A percentile compares a stretch with the other conserved stretches of the same genome.
These are phyloP conservation scores for Pichia sp. DNA, from an alignment of 1,139 yeast species.

Conservation along the genomic window DNA sequence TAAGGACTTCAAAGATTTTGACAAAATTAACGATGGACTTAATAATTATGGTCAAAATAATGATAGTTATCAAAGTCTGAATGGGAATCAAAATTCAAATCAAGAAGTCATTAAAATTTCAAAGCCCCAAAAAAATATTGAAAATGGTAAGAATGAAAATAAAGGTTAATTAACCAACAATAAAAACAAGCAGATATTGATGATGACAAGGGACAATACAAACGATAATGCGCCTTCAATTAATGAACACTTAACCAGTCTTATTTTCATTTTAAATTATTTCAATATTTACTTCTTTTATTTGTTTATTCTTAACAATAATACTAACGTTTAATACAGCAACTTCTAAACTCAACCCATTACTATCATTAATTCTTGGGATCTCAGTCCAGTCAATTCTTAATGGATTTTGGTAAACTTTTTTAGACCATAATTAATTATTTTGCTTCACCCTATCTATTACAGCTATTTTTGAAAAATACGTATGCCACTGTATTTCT, in stretches of 20 bases:
- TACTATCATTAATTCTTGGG: conserved; percentile 8
- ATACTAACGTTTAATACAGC: conserved; percentile 10
- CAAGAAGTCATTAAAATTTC: background rate
- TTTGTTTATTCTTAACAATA: background rate
- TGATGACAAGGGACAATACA: background rate
- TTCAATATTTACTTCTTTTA: background rate
- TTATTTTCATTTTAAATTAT: background rate
- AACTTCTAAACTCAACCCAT: conserved; percentile 8
- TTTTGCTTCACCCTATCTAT: conserved; percentile 1
- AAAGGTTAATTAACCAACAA: background rate
- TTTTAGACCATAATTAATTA: background rate
- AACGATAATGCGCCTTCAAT: background rate
- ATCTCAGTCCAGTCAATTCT: conserved; percentile 8
- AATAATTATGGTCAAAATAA: background rate
- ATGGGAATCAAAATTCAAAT: background rate
- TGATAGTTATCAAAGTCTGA: background rate
- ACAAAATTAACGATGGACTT: background rate
- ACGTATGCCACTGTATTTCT: no score
- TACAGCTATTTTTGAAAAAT: no score
- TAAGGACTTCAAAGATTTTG: background rate
- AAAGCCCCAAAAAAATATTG: background rate
- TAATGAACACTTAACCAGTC: background rate
- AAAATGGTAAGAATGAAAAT: background rate
- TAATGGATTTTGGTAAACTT: conserved; percentile 6
- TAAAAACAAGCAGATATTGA: background rate